A percentile compares a stretch with the other conserved stretches of the same genome.
phyloP scores from a whole-genome alignment of 1,284 basidiomycete species.

The Naganishia sp. region DNA sequence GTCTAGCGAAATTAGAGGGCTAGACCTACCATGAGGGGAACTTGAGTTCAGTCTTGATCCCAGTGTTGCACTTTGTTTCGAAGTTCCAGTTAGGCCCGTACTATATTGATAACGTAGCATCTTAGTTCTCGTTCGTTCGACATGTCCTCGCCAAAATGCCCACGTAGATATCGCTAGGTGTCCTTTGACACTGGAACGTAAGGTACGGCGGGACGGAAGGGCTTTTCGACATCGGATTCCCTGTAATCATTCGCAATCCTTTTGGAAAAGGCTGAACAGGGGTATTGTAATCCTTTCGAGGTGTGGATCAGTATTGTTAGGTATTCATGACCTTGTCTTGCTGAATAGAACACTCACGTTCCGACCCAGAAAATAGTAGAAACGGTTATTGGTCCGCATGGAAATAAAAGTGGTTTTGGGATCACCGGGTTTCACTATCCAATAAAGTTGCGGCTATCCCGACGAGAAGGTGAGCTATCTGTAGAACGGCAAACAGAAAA shows the following conservation, averaged over 20 bases:
- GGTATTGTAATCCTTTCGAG: constrained; percentile 31
- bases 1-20: too few relatives aligned
- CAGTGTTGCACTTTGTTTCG: constrained; percentile 43
- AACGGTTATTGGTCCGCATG: constrained; percentile 24
- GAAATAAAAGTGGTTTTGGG: constrained; percentile 14
- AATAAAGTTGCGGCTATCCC: constrained; percentile 22
- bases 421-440: constrained; percentile 24
- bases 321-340: constrained; percentile 6
- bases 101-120: background rate
- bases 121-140: background rate
- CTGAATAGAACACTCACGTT: constrained; percentile 22
- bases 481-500: too few relatives aligned
- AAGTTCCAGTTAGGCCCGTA: constrained; percentile 32
- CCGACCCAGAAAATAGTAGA: constrained; percentile 49
- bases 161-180: background rate
- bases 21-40: constrained; percentile 39
- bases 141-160: background rate
- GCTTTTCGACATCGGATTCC: constrained; percentile 39
- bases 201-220: background rate
- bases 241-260: constrained; percentile 49
- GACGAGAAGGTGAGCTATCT: background rate
- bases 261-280: constrained; percentile 48
- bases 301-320: constrained; percentile 11
- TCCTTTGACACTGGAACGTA: constrained; percentile 6
- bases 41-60: constrained; percentile 39